Evolutionary conservation across 768 basidiomycete genomes (phyloP).

Genomic region (Calocybe indica): DNA sequence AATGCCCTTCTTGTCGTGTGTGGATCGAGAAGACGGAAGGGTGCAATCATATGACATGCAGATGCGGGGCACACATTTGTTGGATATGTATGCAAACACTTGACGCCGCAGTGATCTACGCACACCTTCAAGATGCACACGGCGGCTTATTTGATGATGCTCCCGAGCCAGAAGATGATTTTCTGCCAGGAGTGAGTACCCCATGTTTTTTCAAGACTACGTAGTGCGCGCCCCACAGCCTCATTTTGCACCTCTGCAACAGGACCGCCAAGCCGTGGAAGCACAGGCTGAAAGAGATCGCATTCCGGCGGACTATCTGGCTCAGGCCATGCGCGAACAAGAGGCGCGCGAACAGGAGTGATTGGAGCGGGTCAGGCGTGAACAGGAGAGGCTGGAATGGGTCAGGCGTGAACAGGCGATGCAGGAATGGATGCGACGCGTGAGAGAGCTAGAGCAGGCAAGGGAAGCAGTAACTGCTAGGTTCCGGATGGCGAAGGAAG

Average conservation of each 20-base stretch:
- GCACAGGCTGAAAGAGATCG: neutral
- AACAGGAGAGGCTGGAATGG: too few relatives aligned
- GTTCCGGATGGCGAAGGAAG: too few relatives aligned
- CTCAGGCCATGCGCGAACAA: neutral
- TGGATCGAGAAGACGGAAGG: slow-evolving; percentile 46
- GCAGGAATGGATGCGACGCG: too few relatives aligned
- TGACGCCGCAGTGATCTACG: slow-evolving; percentile 1
- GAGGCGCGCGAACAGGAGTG: too few relatives aligned
- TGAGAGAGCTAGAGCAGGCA: too few relatives aligned
- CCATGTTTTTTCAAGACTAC: neutral
- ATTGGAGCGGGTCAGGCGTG: too few relatives aligned
- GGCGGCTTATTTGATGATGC: slow-evolving; percentile 11
- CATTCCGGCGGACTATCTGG: neutral
- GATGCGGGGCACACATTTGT: slow-evolving; percentile 46
- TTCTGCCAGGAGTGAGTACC: slow-evolving; percentile 1
- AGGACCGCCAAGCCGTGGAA: neutral
- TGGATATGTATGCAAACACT: slow-evolving; percentile 50
- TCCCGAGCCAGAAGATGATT: slow-evolving; percentile 4
- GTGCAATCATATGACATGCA: slow-evolving; percentile 51
- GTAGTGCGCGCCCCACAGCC: neutral
- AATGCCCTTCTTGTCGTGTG: slow-evolving; percentile 39
- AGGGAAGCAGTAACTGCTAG: too few relatives aligned
- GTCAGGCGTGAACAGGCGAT: too few relatives aligned
- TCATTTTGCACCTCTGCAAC: neutral
- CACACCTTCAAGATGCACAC: slow-evolving; percentile 7